A percentile compares a stretch with the other conserved stretches of the same genome.
These are phyloP conservation scores for Dunaliella primolecta DNA, from an alignment of 139 green algal species.

Conservation along the genomic window DNA sequence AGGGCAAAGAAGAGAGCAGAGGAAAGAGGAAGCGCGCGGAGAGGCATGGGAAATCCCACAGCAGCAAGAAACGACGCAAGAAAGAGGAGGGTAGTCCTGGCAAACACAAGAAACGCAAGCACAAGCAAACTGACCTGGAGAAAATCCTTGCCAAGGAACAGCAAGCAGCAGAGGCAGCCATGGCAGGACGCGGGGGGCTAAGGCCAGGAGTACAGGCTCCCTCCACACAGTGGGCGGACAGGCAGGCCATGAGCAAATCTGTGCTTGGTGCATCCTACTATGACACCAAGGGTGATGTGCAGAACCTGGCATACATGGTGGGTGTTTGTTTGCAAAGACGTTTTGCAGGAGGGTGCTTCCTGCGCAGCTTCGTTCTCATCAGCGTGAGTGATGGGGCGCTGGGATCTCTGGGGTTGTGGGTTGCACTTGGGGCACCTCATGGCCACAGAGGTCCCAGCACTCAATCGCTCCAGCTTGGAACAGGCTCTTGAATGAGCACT, in stretches of 20 bases:
- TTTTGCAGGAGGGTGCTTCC: too few species aligned
- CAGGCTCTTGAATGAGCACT: too few species aligned
- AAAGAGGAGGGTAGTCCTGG: not conserved
- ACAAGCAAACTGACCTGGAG: slow-evolving; percentile 17
- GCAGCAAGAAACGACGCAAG: not conserved
- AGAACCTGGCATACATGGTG: slow-evolving; percentile 59
- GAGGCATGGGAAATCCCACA: not conserved
- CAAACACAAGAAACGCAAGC: not conserved
- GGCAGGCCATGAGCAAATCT: not conserved
- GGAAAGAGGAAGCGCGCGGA: not conserved
- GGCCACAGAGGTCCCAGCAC: too few species aligned
- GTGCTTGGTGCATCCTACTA: slow-evolving; percentile 17
- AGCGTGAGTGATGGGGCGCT: too few species aligned
- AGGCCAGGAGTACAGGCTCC: not conserved
- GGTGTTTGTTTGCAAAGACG: too few species aligned
- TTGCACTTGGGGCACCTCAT: too few species aligned
- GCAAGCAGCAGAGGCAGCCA: slow-evolving; percentile 10
- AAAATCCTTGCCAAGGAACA: slow-evolving; percentile 30
- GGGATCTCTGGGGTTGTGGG: too few species aligned
- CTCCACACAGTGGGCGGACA: not conserved
- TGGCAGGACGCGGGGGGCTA: not conserved
- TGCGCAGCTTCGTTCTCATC: too few species aligned
- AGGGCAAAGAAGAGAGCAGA: not conserved
- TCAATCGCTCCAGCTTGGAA: too few species aligned
- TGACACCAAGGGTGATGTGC: slow-evolving; percentile 52